Base-by-base conservation (phyloP, 345 rosid genomes). In the Populus alba region DNA sequence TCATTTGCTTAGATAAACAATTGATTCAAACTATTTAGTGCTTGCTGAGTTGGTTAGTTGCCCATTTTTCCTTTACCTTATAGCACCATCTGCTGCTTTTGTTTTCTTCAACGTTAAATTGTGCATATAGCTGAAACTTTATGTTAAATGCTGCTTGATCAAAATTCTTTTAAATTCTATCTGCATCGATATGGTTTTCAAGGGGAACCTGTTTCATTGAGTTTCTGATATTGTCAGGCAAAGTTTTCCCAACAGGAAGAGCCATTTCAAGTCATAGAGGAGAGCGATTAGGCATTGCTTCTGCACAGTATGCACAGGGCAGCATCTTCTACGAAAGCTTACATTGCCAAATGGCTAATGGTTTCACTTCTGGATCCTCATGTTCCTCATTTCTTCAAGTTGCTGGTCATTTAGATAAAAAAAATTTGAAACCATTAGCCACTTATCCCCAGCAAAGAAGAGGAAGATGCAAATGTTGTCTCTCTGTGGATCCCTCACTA, bases 161-260 rank as follows among this genome's bases (percentile, higher is more conserved):
- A 75, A 20, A 65, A 29, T 11, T 55, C 25, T 37, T 69, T 39
- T 7, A 25, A 68, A 57, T 47, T 57, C 45, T 73, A 37, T 55
- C 39, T 45, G 65, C 51, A n/a, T 68, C 70, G 67, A 29, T 47
- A 31, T 73, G n/a, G 47, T 71, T 71, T 73, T 70, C 23, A 33
- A 57, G 47, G 27, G 29, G 15, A 55, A 31, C 51, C 23, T 55
- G 49, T 74, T 63, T 63, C 23, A 27, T 29, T 72, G 22, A 77
- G 61, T 80, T 62, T 77, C 41, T 71, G 61, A 61, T 61, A 35
- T 76, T 41, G 71, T 57, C 87, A 93, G 96, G 92, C 68, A 87
- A 82, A 49, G 70, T 38, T 66, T 75, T 67, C 83, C 79, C 78
- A 66, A 80, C 75, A 68, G 85, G 85, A 72, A 76, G 73, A 80